These are phyloP conservation scores for Mycogone perniciosa DNA, from an alignment of 2,329 filamentous ascomycete species.

Conservation along the genomic window DNA sequence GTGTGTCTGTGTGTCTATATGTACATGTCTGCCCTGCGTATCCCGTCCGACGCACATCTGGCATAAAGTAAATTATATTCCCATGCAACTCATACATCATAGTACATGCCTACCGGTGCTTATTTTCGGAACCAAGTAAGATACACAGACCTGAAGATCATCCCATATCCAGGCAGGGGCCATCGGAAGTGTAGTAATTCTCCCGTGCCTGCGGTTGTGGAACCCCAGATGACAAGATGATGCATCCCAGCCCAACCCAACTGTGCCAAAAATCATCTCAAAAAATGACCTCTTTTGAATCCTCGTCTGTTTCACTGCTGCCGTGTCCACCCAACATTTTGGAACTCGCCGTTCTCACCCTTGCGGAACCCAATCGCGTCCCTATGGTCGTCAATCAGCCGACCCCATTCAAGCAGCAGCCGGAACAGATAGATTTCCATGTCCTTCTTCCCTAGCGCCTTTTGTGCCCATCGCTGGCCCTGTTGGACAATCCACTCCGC, in stretches of 20 bases:
- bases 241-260: slow-evolving; percentile 8
- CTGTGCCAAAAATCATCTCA: background rate
- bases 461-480: slow-evolving; percentile 58
- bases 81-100: slow-evolving; percentile 8
- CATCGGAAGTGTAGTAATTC: background rate
- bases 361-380: slow-evolving; percentile 37
- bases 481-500: slow-evolving; percentile 59
- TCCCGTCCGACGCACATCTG: too few species aligned
- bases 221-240: slow-evolving; percentile 4
- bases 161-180: background rate
- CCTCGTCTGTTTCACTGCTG: slow-evolving; percentile 2
- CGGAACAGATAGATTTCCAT: slow-evolving; percentile 78
- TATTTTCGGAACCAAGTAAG: background rate
- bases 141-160: slow-evolving; percentile 6
- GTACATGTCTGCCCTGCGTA: too few species aligned
- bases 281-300: background rate
- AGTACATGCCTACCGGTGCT: background rate
- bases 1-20: too few species aligned
- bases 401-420: slow-evolving; percentile 69
- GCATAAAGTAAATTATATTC: background rate
- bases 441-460: slow-evolving; percentile 61
- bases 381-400: slow-evolving; percentile 57
- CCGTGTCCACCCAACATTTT: slow-evolving; percentile 25
- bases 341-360: slow-evolving; percentile 23
- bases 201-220: background rate